Evolutionary conservation across 2,329 filamentous ascomycete species (phyloP).

Genomic region (Septoria petroselini): DNA sequence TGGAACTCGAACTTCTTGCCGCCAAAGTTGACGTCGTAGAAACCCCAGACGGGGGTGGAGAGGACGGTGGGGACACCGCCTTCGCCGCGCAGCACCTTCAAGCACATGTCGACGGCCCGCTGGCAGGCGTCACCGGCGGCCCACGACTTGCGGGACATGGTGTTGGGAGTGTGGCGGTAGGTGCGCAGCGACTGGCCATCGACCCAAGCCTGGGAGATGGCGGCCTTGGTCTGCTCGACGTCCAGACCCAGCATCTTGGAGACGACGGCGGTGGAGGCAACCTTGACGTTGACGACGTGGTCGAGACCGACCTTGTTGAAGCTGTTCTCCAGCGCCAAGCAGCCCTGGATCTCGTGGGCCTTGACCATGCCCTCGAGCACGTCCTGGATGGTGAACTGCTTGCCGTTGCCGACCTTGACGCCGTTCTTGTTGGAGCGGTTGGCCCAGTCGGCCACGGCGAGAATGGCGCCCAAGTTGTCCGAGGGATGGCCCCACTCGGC

Average conservation of each 20-base stretch:
- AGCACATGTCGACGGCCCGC: slow-evolving; percentile 91
- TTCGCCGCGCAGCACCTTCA: slow-evolving; percentile 97
- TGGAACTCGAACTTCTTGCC: slow-evolving; percentile 96
- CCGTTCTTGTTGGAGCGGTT: slow-evolving; percentile 89
- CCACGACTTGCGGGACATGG: slow-evolving; percentile 99
- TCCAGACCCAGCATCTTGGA: slow-evolving; percentile 89
- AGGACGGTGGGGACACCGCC: slow-evolving; percentile 87
- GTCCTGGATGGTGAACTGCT: slow-evolving; percentile 83
- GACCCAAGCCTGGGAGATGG: slow-evolving; percentile 94
- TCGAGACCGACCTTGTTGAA: slow-evolving; percentile 98
- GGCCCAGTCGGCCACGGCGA: slow-evolving; percentile 96
- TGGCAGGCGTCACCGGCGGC: slow-evolving; percentile 97
- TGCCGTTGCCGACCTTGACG: slow-evolving; percentile 67
- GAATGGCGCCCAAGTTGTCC: slow-evolving; percentile 94
- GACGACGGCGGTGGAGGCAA: slow-evolving; percentile 89
- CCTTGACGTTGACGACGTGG: slow-evolving; percentile 97
- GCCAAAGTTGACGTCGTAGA: slow-evolving; percentile 98
- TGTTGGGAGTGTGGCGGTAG: slow-evolving; percentile 96
- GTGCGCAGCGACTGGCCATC: slow-evolving; percentile 95
- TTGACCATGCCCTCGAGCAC: slow-evolving; percentile 93
- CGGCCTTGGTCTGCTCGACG: slow-evolving; percentile 89
- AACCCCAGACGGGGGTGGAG: slow-evolving; percentile 90
- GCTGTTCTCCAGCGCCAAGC: slow-evolving; percentile 93
- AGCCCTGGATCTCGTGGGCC: slow-evolving; percentile 98
- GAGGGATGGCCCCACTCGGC: slow-evolving; percentile 99